A percentile compares a stretch with the other conserved stretches of the same genome.
These are phyloP conservation scores for Sclerotinia subarctica DNA, from an alignment of 2,329 filamentous ascomycete species.

Conservation along the genomic window DNA sequence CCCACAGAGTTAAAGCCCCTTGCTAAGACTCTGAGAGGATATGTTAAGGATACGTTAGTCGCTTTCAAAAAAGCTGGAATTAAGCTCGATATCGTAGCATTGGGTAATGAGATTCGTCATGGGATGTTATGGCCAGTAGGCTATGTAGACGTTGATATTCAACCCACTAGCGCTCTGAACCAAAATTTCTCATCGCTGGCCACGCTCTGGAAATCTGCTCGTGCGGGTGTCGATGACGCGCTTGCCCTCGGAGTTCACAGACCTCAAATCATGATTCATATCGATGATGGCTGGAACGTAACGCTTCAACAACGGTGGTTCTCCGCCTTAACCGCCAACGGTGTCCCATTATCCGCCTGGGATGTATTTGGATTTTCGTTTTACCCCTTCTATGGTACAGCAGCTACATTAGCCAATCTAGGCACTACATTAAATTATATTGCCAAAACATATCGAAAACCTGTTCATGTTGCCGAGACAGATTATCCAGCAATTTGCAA, in stretches of 20 bases:
- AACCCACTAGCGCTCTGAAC: conserved; percentile 36
- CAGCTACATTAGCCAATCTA: conserved; percentile 57
- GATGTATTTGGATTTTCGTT: conserved; percentile 70
- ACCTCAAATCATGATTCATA: conserved; percentile 69
- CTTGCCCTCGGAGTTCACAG: conserved; percentile 44
- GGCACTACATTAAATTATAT: conserved; percentile 54
- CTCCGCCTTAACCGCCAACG: conserved; percentile 57
- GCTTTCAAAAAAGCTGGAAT: conserved; percentile 56
- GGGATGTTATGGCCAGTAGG: conserved; percentile 67
- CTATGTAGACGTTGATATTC: conserved; percentile 44
- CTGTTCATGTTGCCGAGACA: conserved; percentile 65
- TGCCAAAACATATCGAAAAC: conserved; percentile 59
- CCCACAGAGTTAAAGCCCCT: conserved; percentile 55
- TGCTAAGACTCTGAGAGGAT: conserved; percentile 61
- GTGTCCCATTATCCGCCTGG: conserved; percentile 55
- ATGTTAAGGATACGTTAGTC: conserved; percentile 61
- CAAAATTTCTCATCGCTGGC: conserved; percentile 57
- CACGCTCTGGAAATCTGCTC: conserved; percentile 56
- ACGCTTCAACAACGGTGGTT: conserved; percentile 59
- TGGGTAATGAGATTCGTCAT: conserved; percentile 71
- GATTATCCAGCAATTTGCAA: conserved; percentile 66
- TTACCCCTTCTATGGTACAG: conserved; percentile 66
- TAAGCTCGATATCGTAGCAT: conserved; percentile 59
- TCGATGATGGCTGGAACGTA: conserved; percentile 72
- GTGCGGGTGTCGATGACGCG: conserved; percentile 61